A percentile compares a stretch with the other conserved stretches of the same genome.
Evolutionary conservation across 345 rosid species (phyloP).

Genomic region (Triadica sebifera): DNA sequence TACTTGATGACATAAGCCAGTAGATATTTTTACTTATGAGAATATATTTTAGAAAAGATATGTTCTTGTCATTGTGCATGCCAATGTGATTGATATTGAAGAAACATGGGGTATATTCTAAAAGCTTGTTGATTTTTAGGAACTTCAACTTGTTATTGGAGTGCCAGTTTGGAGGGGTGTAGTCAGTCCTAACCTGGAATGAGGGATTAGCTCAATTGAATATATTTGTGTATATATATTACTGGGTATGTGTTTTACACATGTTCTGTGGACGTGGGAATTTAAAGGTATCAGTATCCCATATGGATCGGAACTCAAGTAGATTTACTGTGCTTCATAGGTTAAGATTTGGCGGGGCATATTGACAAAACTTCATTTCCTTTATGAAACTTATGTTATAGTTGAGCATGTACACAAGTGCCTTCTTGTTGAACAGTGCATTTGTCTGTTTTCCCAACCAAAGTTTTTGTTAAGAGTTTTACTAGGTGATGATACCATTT

Average conservation of each 20-base stretch:
- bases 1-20: neutral
- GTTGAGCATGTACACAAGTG: neutral
- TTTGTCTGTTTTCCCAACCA: neutral
- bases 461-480: neutral
- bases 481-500: neutral
- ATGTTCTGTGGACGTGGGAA: neutral
- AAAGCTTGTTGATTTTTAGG: neutral
- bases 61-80: neutral
- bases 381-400: neutral
- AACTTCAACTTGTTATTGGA: neutral
- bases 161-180: constrained; percentile 1
- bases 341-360: neutral
- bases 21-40: too few relatives aligned
- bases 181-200: too few relatives aligned
- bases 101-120: neutral
- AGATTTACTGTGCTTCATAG: neutral
- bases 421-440: neutral
- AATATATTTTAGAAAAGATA: too few relatives aligned
- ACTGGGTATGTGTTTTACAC: too few relatives aligned
- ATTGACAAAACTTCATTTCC: neutral
- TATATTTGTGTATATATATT: too few relatives aligned
- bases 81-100: neutral
- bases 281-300: neutral
- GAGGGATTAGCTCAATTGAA: too few relatives aligned
- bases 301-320: neutral